Percentiles rank a stretch among this genome's conserved stretches.
These are phyloP conservation scores for Globisporangium orthogonon DNA, from an alignment of 352 stramenopile species.

Conservation along the genomic window DNA sequence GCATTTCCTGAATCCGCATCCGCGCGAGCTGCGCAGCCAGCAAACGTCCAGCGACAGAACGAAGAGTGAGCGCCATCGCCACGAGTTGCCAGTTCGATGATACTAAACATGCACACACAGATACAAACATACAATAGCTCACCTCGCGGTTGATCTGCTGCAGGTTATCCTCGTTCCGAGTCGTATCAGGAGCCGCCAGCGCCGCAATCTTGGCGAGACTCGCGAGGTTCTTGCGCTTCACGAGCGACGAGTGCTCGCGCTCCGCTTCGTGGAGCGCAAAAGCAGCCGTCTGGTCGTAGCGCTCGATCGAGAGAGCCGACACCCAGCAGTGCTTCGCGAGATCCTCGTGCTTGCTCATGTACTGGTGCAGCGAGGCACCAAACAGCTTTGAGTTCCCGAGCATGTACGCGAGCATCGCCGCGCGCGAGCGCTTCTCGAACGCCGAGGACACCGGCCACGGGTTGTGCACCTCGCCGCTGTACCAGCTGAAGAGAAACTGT, in stretches of 20 bases:
- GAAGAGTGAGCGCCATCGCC: background rate
- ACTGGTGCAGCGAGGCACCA: slow-evolving; percentile 47
- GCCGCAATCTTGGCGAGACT: slow-evolving; percentile 80
- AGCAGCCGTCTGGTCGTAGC: slow-evolving; percentile 52
- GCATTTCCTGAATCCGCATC: slow-evolving; percentile 50
- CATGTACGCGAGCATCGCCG: slow-evolving; percentile 55
- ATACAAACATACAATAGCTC: background rate
- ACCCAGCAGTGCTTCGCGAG: slow-evolving; percentile 61
- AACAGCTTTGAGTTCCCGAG: slow-evolving; percentile 58
- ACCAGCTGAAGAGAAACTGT: slow-evolving; percentile 72
- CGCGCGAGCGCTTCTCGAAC: slow-evolving; percentile 16
- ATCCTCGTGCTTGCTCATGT: slow-evolving; percentile 51
- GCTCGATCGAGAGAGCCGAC: slow-evolving; percentile 53
- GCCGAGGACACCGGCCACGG: slow-evolving; percentile 38
- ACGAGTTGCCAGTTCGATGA: background rate
- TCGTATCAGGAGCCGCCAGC: slow-evolving; percentile 37
- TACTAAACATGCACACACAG: too few relatives aligned
- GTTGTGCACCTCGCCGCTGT: slow-evolving; percentile 61
- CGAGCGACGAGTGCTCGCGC: slow-evolving; percentile 39
- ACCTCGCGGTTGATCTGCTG: slow-evolving; percentile 69
- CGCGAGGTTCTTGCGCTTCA: slow-evolving; percentile 65
- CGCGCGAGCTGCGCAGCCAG: slow-evolving; percentile 34
- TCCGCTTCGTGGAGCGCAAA: slow-evolving; percentile 51
- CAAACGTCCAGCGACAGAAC: background rate
- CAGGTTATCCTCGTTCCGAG: slow-evolving; percentile 22